Evolutionary conservation across 495 filamentous ascomycete genomes (phyloP), one percentile per base, ranked within the genome.

Genomic region (Neurospora intermedia): DNA sequence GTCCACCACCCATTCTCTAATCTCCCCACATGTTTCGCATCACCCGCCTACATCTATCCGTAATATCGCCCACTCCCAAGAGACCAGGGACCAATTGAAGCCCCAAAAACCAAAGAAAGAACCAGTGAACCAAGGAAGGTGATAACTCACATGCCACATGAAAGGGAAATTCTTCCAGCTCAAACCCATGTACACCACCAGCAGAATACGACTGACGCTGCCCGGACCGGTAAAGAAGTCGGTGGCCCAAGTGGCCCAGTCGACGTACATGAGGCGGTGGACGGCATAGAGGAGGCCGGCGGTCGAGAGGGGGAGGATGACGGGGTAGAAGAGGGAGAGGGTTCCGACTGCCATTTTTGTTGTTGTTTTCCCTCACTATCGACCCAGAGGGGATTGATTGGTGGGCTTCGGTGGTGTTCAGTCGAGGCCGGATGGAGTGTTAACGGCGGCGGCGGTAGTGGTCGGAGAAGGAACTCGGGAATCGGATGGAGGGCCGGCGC

Each of bases 161-260:
- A 90, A 80, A 0, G 92, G 92, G n/a, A 93, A 69, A 74, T 84
- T 91, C 85, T 94, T 94, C 84, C 90, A 82, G 77, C 93, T 92
- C 13, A 85, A 74, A 1, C 90, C 76, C 6, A 88, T 81, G 20
- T 91, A 81, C 6, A 88, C 20, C 6, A 90, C 71, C 31, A 85
- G 83, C 11, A 89, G 69, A 62, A 86, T 82, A 3, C 86, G 81
- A 38, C 81, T 84, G 0, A 80, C 84, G 43, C 83, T 81, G 2
- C 85, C 85, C 0, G 87, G 86, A 0, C 85, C 87, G 0, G 82
- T 86, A 75, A 88, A 78, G 74, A 84, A 86, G n/a, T 81, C 74
- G 59, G 75, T 72, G 16, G 86, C 43, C 40, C 80, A 59, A 0
- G 59, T 73, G 8, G 70, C 71, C 74, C 81, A 82, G 76, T 85